Conservation (phyloP, 2,329 filamentous ascomycete genomes). For the Incumbomyces lentus region DNA sequence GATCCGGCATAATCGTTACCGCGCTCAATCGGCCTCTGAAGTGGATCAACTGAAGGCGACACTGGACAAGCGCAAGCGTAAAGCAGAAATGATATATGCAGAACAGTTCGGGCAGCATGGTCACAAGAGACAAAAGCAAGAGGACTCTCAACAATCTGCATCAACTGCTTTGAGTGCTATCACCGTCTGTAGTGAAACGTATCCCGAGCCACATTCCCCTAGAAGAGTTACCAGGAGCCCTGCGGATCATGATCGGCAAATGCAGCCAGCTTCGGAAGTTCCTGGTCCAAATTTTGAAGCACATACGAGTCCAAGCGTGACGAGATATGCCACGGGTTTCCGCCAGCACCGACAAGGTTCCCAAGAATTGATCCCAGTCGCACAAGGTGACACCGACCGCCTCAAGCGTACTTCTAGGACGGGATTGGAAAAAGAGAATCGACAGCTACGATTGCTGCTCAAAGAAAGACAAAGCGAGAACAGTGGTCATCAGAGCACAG, state of each 20-base stretch:
- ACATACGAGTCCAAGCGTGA: background rate
- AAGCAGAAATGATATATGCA: conserved; percentile 19
- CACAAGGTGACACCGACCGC: conserved; percentile 12
- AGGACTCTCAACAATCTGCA: conserved; percentile 1
- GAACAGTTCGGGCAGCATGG: conserved; percentile 16
- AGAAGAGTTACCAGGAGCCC: background rate
- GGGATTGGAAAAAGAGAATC: conserved; percentile 21
- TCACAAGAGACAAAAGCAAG: conserved; percentile 17
- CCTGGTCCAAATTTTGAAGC: background rate
- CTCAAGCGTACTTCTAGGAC: conserved; percentile 15
- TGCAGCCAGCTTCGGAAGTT: background rate
- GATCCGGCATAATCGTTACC: background rate
- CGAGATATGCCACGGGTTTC: background rate
- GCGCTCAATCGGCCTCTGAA: background rate
- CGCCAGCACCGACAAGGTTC: background rate
- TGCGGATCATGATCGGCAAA: background rate
- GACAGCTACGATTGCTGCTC: conserved; percentile 18
- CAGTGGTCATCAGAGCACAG: background rate
- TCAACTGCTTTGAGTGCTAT: background rate
- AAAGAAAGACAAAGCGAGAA: conserved; percentile 13
- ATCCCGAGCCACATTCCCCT: background rate
- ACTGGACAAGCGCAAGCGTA: conserved; percentile 21
- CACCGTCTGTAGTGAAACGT: background rate
- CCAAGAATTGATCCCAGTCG: background rate
- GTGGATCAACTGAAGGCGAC: conserved; percentile 11